Conservation (phyloP, 306 rosid genomes). For the Astragalus membranaceus region DNA sequence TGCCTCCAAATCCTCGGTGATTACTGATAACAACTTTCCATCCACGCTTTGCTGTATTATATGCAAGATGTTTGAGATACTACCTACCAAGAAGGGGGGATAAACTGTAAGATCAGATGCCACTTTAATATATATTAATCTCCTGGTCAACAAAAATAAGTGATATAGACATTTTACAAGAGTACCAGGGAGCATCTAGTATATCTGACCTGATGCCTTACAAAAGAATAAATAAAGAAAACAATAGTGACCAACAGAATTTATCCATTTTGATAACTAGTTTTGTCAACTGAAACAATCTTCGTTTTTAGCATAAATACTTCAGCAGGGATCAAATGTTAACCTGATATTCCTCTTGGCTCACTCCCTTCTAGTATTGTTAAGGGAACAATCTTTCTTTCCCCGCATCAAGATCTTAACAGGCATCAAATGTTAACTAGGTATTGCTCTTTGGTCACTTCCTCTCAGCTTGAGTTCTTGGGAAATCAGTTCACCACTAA, state of each 20-base stretch:
- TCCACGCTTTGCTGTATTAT: constrained; percentile 59
- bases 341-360: background rate
- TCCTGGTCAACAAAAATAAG: background rate
- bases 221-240: background rate
- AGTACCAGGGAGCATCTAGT: background rate
- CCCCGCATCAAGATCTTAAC: too few relatives aligned
- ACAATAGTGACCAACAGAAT: background rate
- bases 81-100: constrained; percentile 44
- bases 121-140: constrained; percentile 7
- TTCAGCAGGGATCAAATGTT: background rate
- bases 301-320: background rate
- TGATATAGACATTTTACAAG: background rate
- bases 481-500: too few relatives aligned
- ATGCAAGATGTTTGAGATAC: constrained; percentile 95
- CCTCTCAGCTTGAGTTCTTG: too few relatives aligned
- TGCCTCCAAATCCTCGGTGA: constrained; percentile 93
- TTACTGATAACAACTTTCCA: constrained; percentile 82
- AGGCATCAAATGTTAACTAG: too few relatives aligned
- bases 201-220: background rate
- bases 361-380: too few relatives aligned
- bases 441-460: too few relatives aligned
- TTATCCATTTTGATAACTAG: background rate
- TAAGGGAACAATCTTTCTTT: too few relatives aligned
- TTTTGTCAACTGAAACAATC: background rate
- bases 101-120: constrained; percentile 6